A percentile compares a stretch with the other conserved stretches of the same genome.
phyloP scores from a whole-genome alignment of 2,329 filamentous ascomycete genomes.

The Aspergillus tamarii region DNA sequence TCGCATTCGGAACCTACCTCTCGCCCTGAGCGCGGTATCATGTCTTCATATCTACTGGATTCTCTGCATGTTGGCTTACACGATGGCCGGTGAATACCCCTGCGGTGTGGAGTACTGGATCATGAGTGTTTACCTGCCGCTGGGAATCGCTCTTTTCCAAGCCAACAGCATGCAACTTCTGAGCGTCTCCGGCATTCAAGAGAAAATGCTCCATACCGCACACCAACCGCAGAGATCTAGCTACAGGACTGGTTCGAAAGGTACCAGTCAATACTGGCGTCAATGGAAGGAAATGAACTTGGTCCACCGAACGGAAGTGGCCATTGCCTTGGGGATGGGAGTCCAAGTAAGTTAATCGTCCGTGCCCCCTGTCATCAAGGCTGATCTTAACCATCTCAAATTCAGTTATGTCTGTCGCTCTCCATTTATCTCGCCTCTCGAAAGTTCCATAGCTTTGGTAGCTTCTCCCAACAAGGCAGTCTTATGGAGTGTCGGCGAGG shows the following conservation, averaged over 20 bases:
- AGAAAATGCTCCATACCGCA: background rate
- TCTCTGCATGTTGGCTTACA: background rate
- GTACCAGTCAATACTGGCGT: background rate
- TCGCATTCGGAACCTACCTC: background rate
- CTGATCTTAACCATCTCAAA: background rate
- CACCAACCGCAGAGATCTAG: background rate
- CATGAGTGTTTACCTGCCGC: background rate
- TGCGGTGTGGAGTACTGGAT: background rate
- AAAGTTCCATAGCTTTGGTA: background rate
- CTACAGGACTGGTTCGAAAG: background rate
- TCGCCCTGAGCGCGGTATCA: background rate
- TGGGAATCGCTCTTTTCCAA: background rate
- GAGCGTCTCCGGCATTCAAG: background rate
- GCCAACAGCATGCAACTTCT: background rate
- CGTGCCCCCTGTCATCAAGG: no score
- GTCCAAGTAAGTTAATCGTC: background rate
- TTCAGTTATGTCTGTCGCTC: background rate
- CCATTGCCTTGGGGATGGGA: background rate
- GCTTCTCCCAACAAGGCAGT: background rate
- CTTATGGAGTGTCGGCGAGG: background rate
- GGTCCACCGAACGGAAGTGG: conserved; percentile 1
- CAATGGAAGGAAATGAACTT: background rate
- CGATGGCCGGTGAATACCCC: background rate
- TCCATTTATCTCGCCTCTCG: background rate
- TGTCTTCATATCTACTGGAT: conserved; percentile 4